A percentile compares a stretch with the other conserved stretches of the same genome.
These are phyloP conservation scores for Cymbopogon citratus DNA, from an alignment of 176 grass and related monocot genomes.

Conservation along the genomic window DNA sequence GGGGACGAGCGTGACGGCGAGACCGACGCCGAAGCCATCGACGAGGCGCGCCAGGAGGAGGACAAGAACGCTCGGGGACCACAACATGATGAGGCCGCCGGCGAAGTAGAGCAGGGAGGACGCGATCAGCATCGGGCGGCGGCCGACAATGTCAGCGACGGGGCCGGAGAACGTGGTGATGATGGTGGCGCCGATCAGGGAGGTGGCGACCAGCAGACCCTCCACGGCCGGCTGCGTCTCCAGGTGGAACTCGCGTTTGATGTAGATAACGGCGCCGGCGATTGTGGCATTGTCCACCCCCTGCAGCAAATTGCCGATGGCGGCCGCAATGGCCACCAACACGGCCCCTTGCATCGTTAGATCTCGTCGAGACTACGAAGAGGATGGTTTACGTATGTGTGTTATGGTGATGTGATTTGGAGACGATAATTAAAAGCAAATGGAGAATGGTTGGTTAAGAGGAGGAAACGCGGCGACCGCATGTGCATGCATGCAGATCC, in stretches of 20 bases:
- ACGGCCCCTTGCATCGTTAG: no score
- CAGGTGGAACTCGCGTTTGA: conserved; percentile 75
- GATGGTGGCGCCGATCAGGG: conserved; percentile 80
- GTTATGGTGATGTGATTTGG: no score
- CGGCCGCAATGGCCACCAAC: no score
- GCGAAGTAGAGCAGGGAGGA: conserved; percentile 71
- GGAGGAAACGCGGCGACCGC: no score
- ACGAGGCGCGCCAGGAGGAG: conserved; percentile 70
- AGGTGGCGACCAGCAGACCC: conserved; percentile 74
- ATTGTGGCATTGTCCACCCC: conserved; percentile 85
- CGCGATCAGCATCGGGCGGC: conserved; percentile 63
- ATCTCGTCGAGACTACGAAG: no score
- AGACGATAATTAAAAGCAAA: no score
- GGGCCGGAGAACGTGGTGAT: conserved; percentile 93
- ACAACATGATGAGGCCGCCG: conserved; percentile 57
- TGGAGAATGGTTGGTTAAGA: no score
- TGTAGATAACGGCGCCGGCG: conserved; percentile 67
- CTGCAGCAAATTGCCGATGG: conserved; percentile 23
- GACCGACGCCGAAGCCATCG: conserved; percentile 69
- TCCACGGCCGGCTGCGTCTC: conserved; percentile 60
- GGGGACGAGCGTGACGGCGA: conserved; percentile 75
- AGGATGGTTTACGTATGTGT: no score
- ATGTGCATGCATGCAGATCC: no score
- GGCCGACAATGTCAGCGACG: conserved; percentile 60
- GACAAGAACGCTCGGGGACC: conserved; percentile 64